Evolutionary conservation across 2,329 filamentous ascomycete species (phyloP).

Genomic region (Trichoderma aggressivum): DNA sequence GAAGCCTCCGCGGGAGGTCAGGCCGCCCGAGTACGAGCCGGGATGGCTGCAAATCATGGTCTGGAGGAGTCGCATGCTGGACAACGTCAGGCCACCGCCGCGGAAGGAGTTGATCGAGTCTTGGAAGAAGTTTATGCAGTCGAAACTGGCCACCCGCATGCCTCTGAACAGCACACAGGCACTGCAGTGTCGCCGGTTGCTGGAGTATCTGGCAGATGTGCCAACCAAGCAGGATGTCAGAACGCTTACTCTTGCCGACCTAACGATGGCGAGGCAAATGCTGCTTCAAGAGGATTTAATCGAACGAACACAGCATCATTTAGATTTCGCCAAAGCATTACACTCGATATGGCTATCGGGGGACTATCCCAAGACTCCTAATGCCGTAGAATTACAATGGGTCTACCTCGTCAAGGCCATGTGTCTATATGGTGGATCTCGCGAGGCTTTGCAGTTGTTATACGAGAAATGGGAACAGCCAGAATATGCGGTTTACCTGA

Average conservation of each 20-base stretch:
- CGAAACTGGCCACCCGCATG: constrained; percentile 47
- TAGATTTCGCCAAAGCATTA: constrained; percentile 45
- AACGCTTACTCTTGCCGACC: constrained; percentile 38
- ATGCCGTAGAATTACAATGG: constrained; percentile 29
- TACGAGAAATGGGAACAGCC: constrained; percentile 30
- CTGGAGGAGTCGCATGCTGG: constrained; percentile 59
- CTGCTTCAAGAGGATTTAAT: constrained; percentile 40
- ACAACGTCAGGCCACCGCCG: constrained; percentile 62
- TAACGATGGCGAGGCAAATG: constrained; percentile 44
- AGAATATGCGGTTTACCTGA: constrained; percentile 23
- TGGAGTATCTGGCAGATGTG: constrained; percentile 52
- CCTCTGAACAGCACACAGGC: constrained; percentile 66
- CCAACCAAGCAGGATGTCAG: constrained; percentile 29
- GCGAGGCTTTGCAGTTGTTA: constrained; percentile 50
- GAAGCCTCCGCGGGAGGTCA: constrained; percentile 57
- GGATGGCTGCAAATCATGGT: constrained; percentile 71
- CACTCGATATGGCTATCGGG: constrained; percentile 32
- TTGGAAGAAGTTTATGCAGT: constrained; percentile 60
- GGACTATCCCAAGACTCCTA: constrained; percentile 23
- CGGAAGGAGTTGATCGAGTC: constrained; percentile 61
- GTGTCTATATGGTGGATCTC: constrained; percentile 51
- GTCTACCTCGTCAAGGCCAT: constrained; percentile 40
- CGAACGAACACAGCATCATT: constrained; percentile 44
- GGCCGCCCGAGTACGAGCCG: constrained; percentile 61
- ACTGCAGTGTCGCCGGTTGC: constrained; percentile 51